These are phyloP conservation scores for Phalaenopsis aphrodite DNA, from an alignment of 106 monocot genomes.

Conservation along the genomic window DNA sequence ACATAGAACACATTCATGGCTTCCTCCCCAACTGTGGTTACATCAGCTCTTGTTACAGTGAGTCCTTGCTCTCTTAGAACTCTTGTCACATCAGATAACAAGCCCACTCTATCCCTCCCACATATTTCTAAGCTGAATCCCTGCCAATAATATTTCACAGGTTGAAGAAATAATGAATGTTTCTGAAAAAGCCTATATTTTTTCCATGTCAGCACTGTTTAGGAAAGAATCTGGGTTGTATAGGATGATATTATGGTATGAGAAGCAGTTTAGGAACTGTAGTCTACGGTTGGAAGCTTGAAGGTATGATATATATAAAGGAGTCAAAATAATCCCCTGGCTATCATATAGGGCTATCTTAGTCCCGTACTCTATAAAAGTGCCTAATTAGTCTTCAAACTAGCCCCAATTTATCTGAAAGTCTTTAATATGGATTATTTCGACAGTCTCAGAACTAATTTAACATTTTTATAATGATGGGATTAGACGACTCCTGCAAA, in stretches of 20 bases:
- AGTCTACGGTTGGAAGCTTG: too few species aligned
- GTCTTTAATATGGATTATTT: too few species aligned
- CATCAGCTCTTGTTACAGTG: conserved; percentile 68
- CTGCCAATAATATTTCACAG: conserved; percentile 22
- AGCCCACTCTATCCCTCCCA: conserved; percentile 72
- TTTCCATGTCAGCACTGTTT: neutral
- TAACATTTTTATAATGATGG: too few species aligned
- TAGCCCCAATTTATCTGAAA: too few species aligned
- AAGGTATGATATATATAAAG: too few species aligned
- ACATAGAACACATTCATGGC: conserved; percentile 85
- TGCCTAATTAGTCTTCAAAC: too few species aligned
- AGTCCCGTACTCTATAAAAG: too few species aligned
- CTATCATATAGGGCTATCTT: too few species aligned
- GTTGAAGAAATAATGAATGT: neutral
- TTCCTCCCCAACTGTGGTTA: conserved; percentile 55
- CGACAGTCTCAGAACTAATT: too few species aligned
- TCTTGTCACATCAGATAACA: conserved; percentile 89
- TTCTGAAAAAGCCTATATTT: neutral
- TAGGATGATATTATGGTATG: neutral
- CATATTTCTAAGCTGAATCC: conserved; percentile 82
- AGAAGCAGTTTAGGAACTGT: neutral
- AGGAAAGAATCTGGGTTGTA: neutral
- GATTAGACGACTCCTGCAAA: too few species aligned
- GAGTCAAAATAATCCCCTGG: too few species aligned
- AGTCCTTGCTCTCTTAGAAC: conserved; percentile 80